Conservation (phyloP, 2,329 filamentous ascomycete species). For the Stylonectria norvegica region DNA sequence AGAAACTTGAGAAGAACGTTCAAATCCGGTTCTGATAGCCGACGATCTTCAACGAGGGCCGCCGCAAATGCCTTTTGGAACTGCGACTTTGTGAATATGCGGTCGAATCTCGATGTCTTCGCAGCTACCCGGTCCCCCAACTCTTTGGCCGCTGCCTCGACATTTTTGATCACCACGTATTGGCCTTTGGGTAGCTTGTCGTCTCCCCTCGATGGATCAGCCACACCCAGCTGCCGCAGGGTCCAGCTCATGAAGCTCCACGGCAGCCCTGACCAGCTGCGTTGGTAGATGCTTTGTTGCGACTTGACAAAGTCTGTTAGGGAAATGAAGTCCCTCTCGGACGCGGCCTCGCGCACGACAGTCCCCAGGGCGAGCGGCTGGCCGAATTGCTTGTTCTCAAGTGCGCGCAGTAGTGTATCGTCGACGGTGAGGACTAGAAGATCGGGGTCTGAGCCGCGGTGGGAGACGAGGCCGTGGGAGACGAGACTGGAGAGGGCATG, state of each 20-base stretch:
- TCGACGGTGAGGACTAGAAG: conserved; percentile 53
- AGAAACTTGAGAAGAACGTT: conserved; percentile 69
- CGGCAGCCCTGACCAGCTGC: conserved; percentile 65
- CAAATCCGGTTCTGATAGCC: conserved; percentile 61
- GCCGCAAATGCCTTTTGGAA: conserved; percentile 59
- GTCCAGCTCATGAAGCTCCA: conserved; percentile 75
- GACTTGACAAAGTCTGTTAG: conserved; percentile 63
- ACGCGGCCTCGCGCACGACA: conserved; percentile 72
- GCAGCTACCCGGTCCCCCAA: conserved; percentile 45
- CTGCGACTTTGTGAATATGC: conserved; percentile 63
- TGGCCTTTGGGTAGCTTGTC: conserved; percentile 58
- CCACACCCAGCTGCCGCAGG: conserved; percentile 64
- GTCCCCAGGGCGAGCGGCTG: conserved; percentile 75
- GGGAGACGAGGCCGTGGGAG: conserved; percentile 54
- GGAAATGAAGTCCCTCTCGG: conserved; percentile 65
- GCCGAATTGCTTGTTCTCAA: conserved; percentile 77
- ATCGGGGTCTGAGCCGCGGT: conserved; percentile 39
- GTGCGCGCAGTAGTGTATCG: conserved; percentile 63
- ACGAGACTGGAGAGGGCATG: conserved; percentile 68
- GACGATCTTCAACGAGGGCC: conserved; percentile 45
- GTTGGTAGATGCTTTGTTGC: conserved; percentile 68
- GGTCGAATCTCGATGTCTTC: conserved; percentile 55
- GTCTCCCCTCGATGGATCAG: conserved; percentile 43
- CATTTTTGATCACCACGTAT: conserved; percentile 63
- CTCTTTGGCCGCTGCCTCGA: conserved; percentile 56